Conservation (phyloP, 1,139 yeast genomes). For the Hansenula lynferdii region DNA sequence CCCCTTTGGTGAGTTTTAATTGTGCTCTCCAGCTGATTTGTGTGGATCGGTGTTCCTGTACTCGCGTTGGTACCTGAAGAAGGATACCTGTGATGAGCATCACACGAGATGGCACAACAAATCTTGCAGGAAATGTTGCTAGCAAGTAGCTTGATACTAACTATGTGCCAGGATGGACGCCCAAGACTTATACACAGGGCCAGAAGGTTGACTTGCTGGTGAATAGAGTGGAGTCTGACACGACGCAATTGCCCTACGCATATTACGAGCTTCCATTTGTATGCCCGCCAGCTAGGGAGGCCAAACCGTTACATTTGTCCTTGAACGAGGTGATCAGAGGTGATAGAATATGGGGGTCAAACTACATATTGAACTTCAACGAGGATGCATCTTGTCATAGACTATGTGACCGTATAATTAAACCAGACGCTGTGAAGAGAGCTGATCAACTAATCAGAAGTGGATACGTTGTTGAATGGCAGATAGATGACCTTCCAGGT, state of each 20-base stretch:
- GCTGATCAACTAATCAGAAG: conserved; percentile 61
- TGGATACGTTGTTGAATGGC: conserved; percentile 82
- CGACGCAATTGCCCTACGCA: conserved; percentile 72
- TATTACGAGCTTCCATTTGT: conserved; percentile 78
- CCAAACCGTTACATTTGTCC: conserved; percentile 61
- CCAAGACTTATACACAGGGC: conserved; percentile 34
- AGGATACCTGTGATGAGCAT: no score
- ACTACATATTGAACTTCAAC: conserved; percentile 57
- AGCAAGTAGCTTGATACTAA: no score
- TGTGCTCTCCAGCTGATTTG: not conserved
- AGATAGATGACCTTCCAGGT: conserved; percentile 80
- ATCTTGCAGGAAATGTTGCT: no score
- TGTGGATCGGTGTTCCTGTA: not conserved
- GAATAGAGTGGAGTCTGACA: conserved; percentile 74
- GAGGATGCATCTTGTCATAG: conserved; percentile 60
- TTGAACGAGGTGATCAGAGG: conserved; percentile 78
- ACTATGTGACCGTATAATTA: conserved; percentile 60
- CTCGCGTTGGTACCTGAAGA: conserved; percentile 1
- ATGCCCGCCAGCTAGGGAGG: conserved; percentile 58
- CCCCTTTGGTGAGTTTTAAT: conserved; percentile 1
- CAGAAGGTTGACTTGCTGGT: conserved; percentile 67
- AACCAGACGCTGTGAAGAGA: conserved; percentile 42
- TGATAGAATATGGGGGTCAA: conserved; percentile 74
- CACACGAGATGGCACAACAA: no score
- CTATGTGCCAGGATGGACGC: conserved; percentile 27